Evolutionary conservation across 768 basidiomycete genomes (phyloP).

Genomic region (Russula brevipes): DNA sequence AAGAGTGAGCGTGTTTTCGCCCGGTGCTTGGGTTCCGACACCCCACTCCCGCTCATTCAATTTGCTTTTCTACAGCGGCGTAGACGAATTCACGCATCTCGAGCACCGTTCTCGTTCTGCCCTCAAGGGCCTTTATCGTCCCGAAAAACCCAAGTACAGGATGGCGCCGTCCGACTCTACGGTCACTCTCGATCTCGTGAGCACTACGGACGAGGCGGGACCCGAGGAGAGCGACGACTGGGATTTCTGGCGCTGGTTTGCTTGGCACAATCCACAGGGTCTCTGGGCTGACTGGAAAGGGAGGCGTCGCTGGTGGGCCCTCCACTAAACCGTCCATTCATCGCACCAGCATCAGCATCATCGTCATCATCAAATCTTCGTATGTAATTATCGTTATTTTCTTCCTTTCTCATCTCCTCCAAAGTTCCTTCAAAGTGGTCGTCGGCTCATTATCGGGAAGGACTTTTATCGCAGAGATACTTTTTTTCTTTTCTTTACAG

Average conservation of each 20-base stretch:
- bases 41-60: background rate
- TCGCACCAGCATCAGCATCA: background rate
- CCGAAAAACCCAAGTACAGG: conserved; percentile 24
- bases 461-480: background rate
- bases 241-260: conserved; percentile 24
- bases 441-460: background rate
- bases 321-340: background rate
- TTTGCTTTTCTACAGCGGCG: conserved; percentile 4
- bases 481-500: conserved; percentile 1
- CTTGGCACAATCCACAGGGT: conserved; percentile 24
- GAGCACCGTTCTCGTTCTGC: conserved; percentile 17
- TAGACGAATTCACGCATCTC: conserved; percentile 21
- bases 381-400: conserved; percentile 18
- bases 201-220: conserved; percentile 15
- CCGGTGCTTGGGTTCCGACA: background rate
- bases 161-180: background rate
- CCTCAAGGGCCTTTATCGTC: conserved; percentile 20
- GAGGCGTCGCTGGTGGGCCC: conserved; percentile 20
- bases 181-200: conserved; percentile 18
- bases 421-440: background rate
- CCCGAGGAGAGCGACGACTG: conserved; percentile 6
- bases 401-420: background rate
- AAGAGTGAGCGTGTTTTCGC: conserved; percentile 18
- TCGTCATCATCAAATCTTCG: background rate
- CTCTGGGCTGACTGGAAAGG: conserved; percentile 24